Conservation (phyloP, 1,284 basidiomycete species). For the Puccinia polysora region DNA sequence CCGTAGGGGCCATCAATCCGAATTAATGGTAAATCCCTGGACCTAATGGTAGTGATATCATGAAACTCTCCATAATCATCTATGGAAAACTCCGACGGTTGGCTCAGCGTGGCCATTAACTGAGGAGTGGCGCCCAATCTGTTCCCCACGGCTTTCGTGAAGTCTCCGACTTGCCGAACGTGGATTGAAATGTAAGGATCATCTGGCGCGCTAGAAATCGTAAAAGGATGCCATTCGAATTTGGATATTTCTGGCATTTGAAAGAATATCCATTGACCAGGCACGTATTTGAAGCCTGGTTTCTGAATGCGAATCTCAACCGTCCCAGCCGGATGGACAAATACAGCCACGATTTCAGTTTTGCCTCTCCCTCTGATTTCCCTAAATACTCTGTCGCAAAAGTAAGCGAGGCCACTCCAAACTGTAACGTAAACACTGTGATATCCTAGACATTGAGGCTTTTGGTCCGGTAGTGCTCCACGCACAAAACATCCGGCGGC, state of each 20-base stretch:
- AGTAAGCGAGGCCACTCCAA: constrained; percentile 79
- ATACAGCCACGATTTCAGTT: constrained; percentile 67
- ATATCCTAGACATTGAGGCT: constrained; percentile 79
- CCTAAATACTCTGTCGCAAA: constrained; percentile 72
- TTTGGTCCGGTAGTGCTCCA: constrained; percentile 61
- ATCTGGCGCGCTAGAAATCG: constrained; percentile 84
- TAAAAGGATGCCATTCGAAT: constrained; percentile 79
- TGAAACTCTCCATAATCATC: constrained; percentile 68
- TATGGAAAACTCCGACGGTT: constrained; percentile 55
- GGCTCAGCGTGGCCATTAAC: constrained; percentile 52
- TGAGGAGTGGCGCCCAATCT: constrained; percentile 72
- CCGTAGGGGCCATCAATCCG: constrained; percentile 78
- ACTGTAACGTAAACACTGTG: constrained; percentile 77
- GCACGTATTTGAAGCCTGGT: constrained; percentile 77
- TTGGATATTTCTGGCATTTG: constrained; percentile 74
- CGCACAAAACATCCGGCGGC: constrained; percentile 89
- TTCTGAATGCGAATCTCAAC: constrained; percentile 85
- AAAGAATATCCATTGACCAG: constrained; percentile 85
- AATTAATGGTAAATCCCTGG: constrained; percentile 61
- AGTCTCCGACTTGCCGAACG: constrained; percentile 85
- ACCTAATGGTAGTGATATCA: constrained; percentile 59
- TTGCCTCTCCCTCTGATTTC: constrained; percentile 69
- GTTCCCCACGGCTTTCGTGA: constrained; percentile 71
- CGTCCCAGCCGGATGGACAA: constrained; percentile 60
- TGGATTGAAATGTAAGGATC: constrained; percentile 82